phyloP scores from a whole-genome alignment of 495 filamentous ascomycete species.

The Xylaria longipes region DNA sequence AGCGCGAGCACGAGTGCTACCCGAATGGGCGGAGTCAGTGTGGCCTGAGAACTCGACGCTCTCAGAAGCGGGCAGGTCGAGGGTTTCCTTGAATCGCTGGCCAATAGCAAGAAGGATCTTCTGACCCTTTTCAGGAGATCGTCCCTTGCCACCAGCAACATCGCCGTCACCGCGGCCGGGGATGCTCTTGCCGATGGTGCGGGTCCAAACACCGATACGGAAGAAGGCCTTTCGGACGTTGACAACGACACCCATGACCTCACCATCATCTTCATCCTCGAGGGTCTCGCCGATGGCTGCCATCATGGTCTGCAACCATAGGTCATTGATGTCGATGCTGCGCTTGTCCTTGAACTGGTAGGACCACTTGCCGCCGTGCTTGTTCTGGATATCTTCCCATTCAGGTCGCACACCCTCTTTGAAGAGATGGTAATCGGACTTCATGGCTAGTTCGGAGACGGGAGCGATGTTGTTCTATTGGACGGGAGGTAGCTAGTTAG shows the following conservation, averaged over 20 bases:
- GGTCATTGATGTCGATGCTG: constrained; percentile 84
- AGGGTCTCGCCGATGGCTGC: constrained; percentile 97
- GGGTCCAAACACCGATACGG: constrained; percentile 91
- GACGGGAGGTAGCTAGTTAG: constrained; percentile 20
- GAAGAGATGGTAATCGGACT: constrained; percentile 99
- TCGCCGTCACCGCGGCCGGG: constrained; percentile 75
- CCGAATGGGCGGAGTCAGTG: constrained; percentile 88
- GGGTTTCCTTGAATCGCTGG: constrained; percentile 84
- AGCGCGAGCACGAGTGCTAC: constrained; percentile 93
- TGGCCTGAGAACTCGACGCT: constrained; percentile 93
- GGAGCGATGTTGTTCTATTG: constrained; percentile 96
- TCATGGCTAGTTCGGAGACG: constrained; percentile 91
- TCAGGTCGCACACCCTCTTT: constrained; percentile 95
- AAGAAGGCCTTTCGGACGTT: constrained; percentile 98
- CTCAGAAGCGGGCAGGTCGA: constrained; percentile 77
- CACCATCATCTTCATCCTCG: constrained; percentile 89
- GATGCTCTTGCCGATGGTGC: constrained; percentile 83
- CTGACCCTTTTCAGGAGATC: constrained; percentile 78
- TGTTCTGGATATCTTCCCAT: constrained; percentile 98
- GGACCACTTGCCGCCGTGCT: constrained; percentile 98
- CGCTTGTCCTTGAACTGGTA: constrained; percentile 97
- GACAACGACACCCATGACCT: constrained; percentile 99
- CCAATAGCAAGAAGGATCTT: constrained; percentile 85
- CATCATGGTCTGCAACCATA: constrained; percentile 97
- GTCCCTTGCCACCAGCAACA: constrained; percentile 69